phyloP scores from a whole-genome alignment of 805 yeast species.

The Wickerhamomyces mucosus region DNA sequence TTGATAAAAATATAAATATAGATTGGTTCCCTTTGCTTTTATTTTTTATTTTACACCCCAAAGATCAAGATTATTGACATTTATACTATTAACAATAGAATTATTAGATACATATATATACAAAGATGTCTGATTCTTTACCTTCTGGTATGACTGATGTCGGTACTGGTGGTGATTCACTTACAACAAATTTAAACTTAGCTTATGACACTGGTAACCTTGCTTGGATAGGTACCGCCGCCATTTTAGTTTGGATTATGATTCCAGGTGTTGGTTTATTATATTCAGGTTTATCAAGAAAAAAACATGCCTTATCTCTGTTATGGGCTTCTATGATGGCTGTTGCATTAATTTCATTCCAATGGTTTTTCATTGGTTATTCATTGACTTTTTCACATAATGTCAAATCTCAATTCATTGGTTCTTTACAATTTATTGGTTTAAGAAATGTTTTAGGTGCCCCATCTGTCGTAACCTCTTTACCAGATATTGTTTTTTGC shows the following conservation, averaged over 20 bases:
- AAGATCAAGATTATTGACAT: too few species aligned
- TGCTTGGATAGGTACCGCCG: slow-evolving; percentile 79
- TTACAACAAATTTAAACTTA: slow-evolving; percentile 60
- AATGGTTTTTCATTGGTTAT: slow-evolving; percentile 99
- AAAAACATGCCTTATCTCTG: slow-evolving; percentile 89
- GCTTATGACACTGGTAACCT: slow-evolving; percentile 68
- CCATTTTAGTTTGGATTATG: slow-evolving; percentile 88
- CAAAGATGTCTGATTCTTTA: slow-evolving; percentile 21
- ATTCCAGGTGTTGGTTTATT: slow-evolving; percentile 91
- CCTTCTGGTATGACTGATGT: slow-evolving; percentile 40
- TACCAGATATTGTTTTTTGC: slow-evolving; percentile 89
- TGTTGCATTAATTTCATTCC: slow-evolving; percentile 72
- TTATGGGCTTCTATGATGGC: slow-evolving; percentile 94
- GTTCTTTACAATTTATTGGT: slow-evolving; percentile 73
- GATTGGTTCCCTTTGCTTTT: too few species aligned
- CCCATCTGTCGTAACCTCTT: slow-evolving; percentile 50
- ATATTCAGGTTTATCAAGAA: slow-evolving; percentile 89
- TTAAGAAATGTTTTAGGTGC: slow-evolving; percentile 77
- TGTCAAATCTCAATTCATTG: slow-evolving; percentile 56
- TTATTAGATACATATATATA: background rate
- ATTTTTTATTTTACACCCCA: too few species aligned
- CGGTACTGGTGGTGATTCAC: slow-evolving; percentile 76
- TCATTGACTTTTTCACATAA: slow-evolving; percentile 75
- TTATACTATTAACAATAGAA: too few species aligned
- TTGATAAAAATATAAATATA: too few species aligned